Conservation (phyloP, 202 grass and related monocot species). For the Zizania palustris region DNA sequence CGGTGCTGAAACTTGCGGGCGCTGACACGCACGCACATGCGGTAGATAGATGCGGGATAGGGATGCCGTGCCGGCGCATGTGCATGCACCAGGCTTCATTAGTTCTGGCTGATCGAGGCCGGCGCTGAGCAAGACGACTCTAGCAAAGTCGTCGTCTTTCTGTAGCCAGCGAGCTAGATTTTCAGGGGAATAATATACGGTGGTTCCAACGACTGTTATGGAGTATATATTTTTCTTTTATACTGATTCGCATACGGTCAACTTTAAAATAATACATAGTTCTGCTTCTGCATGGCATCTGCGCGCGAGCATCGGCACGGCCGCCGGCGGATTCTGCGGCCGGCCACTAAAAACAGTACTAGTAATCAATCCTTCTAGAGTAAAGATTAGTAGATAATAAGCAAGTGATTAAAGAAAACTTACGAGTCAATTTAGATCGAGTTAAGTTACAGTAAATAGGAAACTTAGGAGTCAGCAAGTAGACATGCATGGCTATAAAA, state of each 20-base stretch:
- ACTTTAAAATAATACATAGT: not conserved
- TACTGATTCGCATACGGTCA: no score
- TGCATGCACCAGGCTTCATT: not conserved
- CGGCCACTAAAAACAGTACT: not conserved
- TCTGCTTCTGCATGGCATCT: conserved; percentile 1
- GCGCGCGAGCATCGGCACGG: not conserved
- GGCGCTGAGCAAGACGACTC: not conserved
- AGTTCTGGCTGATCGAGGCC: not conserved
- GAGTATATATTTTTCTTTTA: no score
- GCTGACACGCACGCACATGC: not conserved
- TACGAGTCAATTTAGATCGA: no score
- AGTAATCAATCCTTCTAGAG: not conserved
- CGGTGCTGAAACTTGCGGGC: not conserved
- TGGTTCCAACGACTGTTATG: no score
- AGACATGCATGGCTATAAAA: no score
- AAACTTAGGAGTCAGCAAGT: no score
- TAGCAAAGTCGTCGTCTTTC: not conserved
- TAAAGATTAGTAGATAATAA: no score
- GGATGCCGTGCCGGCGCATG: not conserved
- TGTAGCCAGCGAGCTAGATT: no score
- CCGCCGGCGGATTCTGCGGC: conserved; percentile 7
- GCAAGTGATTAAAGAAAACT: no score
- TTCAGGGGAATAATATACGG: no score
- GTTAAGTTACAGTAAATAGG: no score
- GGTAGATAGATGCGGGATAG: not conserved